These are phyloP conservation scores for Sisymbrium altissimum DNA, from an alignment of 345 rosid genomes.

Conservation along the genomic window DNA sequence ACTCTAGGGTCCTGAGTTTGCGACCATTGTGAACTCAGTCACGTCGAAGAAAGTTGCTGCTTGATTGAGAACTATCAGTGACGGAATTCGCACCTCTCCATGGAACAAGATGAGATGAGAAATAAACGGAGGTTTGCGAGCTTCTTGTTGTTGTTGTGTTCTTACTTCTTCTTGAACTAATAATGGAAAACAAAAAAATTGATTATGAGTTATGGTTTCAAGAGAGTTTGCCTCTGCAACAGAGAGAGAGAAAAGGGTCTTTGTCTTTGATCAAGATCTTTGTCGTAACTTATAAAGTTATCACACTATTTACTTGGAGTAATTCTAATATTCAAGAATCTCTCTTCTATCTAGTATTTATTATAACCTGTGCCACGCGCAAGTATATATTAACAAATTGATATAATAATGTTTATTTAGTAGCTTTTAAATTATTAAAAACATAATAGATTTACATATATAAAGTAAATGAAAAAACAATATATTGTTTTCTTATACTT, in stretches of 20 bases:
- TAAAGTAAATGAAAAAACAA: no score
- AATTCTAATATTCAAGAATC: background rate
- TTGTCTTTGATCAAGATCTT: slow-evolving; percentile 1
- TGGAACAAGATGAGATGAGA: slow-evolving; percentile 16
- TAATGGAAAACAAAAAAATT: slow-evolving; percentile 14
- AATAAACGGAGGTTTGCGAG: slow-evolving; percentile 26
- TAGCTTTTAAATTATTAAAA: no score
- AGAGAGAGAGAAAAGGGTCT: background rate
- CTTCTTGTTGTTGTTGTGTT: slow-evolving; percentile 27
- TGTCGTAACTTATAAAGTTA: slow-evolving; percentile 25
- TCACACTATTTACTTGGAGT: background rate
- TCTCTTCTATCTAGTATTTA: no score
- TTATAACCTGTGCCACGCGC: no score
- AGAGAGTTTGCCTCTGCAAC: background rate
- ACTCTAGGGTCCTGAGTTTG: slow-evolving; percentile 89
- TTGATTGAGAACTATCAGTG: slow-evolving; percentile 34
- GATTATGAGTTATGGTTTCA: slow-evolving; percentile 24
- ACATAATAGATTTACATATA: no score
- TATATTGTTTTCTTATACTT: no score
- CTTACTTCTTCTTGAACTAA: slow-evolving; percentile 32
- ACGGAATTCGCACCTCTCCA: slow-evolving; percentile 12
- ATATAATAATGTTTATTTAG: no score
- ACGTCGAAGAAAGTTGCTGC: slow-evolving; percentile 88
- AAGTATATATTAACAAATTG: no score
- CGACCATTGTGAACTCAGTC: slow-evolving; percentile 85